Evolutionary conservation across 805 yeast genomes (phyloP), one percentile per base, ranked within the genome.

Genomic region (Wickerhamiella azyma): DNA sequence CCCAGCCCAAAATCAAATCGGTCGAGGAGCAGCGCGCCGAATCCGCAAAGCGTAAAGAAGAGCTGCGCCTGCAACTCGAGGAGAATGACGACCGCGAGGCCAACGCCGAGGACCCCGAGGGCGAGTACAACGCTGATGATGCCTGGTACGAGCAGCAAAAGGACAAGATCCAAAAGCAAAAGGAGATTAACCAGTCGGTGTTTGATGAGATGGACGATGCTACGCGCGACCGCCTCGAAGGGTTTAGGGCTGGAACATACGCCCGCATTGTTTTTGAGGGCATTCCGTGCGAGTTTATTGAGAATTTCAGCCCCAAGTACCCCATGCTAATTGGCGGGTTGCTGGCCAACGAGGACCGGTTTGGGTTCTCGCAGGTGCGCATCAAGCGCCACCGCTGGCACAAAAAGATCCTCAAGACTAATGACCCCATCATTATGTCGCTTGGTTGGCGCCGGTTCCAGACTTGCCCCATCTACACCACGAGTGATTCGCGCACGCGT

Each of bases 381-480:
- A 77, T 92, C 50, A 86, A 96, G 76, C 79, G 96, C 65, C 99
- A 92, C 62, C 79, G 98, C 69, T 92, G 99, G 99, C 96, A 92
- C 66, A 89, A 86, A 61, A 86, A 86, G 72, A 85, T 94, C 49
- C 70, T 92, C 56, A 92, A 92, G 64, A 77, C 96, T 9, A 94
- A 85, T 59, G 99, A 92, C 66, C 98, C 99, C 1, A 70, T 94
- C 53, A 85, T 92, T 46, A 62, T 92, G 41, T 89, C 97, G 0
- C 66, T 92, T 37, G 99, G 99, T 33, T 92, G 98, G 99, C 78
- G 99, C 68, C 74, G 99, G 63, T 94, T 92, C 68, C 99, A 92
- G 65, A 88, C 98, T 0, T 67, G 89, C 46, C 99, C 99, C 8
- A 74, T 92, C 21, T 92, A 88, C 62, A 88, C 98, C 3, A 92